Percentiles rank a stretch among this genome's conserved stretches.
phyloP scores from a whole-genome alignment of 257 asterid species.

The Solanum clarkiae region DNA sequence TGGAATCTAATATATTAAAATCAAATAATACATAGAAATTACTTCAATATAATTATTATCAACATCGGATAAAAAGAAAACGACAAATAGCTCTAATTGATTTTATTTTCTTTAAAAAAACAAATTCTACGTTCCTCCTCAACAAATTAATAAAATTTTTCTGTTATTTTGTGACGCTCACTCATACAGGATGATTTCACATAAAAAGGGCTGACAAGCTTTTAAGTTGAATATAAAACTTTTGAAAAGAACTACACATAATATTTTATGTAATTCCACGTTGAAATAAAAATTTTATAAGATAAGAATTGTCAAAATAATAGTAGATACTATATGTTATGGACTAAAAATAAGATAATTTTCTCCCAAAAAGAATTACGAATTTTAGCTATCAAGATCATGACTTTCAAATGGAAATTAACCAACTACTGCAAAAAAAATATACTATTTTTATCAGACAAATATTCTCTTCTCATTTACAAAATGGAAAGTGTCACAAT shows the following conservation, averaged over 20 bases:
- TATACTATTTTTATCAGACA: not conserved
- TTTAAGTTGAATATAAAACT: rapidly evolving
- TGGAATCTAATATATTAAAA: too few species aligned
- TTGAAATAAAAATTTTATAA: not conserved
- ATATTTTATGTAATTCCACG: not conserved
- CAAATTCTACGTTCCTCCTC: not conserved
- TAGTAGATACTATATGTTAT: not conserved
- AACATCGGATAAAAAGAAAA: too few species aligned
- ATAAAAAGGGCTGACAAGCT: not conserved
- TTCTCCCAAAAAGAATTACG: not conserved
- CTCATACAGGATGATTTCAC: not conserved
- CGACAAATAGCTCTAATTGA: too few species aligned
- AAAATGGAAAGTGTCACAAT: not conserved
- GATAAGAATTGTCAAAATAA: not conserved
- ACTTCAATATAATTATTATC: too few species aligned
- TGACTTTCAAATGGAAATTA: not conserved
- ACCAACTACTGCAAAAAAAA: not conserved
- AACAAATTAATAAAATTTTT: not conserved
- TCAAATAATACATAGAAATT: too few species aligned
- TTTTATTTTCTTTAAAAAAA: too few species aligned
- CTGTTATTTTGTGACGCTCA: not conserved
- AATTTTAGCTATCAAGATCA: not conserved
- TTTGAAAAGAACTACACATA: not conserved
- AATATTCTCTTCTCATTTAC: not conserved
- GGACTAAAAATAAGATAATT: not conserved